Percentiles rank a stretch among this genome's conserved stretches.
Evolutionary conservation across 1,284 basidiomycete species (phyloP).

Genomic region (Sphagnurus paluster): DNA sequence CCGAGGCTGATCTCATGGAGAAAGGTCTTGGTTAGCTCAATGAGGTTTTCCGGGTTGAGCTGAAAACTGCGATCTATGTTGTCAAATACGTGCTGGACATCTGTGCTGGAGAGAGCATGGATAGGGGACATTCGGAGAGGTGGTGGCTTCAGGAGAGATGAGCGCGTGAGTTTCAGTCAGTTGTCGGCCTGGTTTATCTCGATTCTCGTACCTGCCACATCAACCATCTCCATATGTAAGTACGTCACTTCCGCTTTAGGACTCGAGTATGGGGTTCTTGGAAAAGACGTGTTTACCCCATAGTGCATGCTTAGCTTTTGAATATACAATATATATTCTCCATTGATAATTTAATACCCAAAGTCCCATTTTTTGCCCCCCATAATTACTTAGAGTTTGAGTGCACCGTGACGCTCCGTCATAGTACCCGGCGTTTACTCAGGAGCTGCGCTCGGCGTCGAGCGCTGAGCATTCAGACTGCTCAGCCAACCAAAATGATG

Average conservation of each 20-base stretch:
- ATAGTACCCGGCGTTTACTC: too few relatives aligned
- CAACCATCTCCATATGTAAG: slow-evolving; percentile 28
- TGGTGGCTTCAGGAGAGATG: slow-evolving; percentile 7
- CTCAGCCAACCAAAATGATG: too few relatives aligned
- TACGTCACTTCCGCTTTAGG: slow-evolving; percentile 35
- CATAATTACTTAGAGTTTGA: too few relatives aligned
- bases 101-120: slow-evolving; percentile 31
- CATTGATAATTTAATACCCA: too few relatives aligned
- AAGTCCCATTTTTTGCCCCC: too few relatives aligned
- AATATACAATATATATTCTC: too few relatives aligned
- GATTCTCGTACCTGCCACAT: slow-evolving; percentile 10
- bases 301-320: too few relatives aligned
- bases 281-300: too few relatives aligned
- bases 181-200: slow-evolving; percentile 2
- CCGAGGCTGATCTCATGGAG: slow-evolving; percentile 77
- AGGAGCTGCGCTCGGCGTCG: too few relatives aligned
- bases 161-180: slow-evolving; percentile 13
- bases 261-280: slow-evolving; percentile 4
- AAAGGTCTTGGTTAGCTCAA: slow-evolving; percentile 77
- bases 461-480: too few relatives aligned
- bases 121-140: slow-evolving; percentile 33
- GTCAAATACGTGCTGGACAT: slow-evolving; percentile 40
- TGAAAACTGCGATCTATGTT: slow-evolving; percentile 70
- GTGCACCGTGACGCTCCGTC: too few relatives aligned
- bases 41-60: slow-evolving; percentile 59